Evolutionary conservation across 148 eudicot genomes (phyloP).

Genomic region (Silene latifolia): DNA sequence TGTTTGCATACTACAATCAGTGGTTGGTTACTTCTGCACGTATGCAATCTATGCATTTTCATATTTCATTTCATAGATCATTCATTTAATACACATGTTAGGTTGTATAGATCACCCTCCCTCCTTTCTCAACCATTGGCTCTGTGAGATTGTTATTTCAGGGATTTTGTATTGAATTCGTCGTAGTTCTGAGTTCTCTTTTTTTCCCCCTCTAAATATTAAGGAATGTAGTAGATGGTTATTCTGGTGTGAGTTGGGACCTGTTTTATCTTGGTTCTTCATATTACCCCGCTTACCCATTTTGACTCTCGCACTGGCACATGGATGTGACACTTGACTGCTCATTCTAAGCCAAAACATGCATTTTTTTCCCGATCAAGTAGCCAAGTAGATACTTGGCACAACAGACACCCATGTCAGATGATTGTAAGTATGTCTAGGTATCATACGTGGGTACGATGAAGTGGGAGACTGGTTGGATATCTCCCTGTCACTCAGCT

Average conservation of each 20-base stretch:
- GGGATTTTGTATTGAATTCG: too few relatives aligned
- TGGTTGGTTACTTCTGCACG: not conserved
- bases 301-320: too few relatives aligned
- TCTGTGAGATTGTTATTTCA: too few relatives aligned
- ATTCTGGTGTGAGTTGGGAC: not conserved
- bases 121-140: too few relatives aligned
- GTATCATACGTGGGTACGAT: not conserved
- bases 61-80: too few relatives aligned
- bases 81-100: too few relatives aligned
- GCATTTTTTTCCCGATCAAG: too few relatives aligned
- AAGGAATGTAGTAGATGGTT: not conserved
- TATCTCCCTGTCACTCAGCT: not conserved
- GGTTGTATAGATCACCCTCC: too few relatives aligned
- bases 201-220: not conserved
- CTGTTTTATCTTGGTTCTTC: too few relatives aligned
- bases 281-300: too few relatives aligned
- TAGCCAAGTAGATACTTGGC: not conserved
- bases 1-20: not conserved
- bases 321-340: too few relatives aligned
- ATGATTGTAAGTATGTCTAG: not conserved
- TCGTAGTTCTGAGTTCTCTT: not conserved
- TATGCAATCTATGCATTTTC: too few relatives aligned
- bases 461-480: not conserved
- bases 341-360: not conserved
- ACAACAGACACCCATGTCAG: not conserved